Evolutionary conservation across 75 land plant genomes (phyloP).

Genomic region (Pinus tabuliformis): DNA sequence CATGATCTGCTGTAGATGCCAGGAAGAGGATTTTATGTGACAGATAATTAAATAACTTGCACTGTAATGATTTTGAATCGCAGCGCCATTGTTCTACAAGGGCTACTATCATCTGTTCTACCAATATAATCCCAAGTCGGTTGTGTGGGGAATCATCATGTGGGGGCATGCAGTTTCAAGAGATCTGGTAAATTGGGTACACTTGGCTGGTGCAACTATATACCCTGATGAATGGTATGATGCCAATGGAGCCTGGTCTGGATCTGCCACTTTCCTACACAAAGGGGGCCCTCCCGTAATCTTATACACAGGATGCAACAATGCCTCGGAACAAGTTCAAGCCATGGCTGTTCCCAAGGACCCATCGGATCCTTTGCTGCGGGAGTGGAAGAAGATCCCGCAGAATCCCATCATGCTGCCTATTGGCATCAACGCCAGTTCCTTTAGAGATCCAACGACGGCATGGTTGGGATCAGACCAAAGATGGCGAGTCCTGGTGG

Average conservation of each 20-base stretch:
- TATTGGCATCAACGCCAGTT: constrained; percentile 15
- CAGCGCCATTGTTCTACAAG: constrained; percentile 49
- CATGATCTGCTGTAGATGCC: not conserved
- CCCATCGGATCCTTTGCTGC: constrained; percentile 29
- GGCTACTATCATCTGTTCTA: constrained; percentile 53
- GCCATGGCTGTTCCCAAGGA: constrained; percentile 33
- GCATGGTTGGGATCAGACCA: constrained; percentile 39
- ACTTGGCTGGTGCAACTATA: constrained; percentile 28
- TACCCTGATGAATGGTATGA: constrained; percentile 34
- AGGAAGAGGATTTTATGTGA: too few species aligned
- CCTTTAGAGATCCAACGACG: constrained; percentile 50
- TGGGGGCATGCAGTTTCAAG: constrained; percentile 56
- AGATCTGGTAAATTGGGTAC: constrained; percentile 40
- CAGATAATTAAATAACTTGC: too few species aligned
- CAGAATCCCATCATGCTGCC: constrained; percentile 38
- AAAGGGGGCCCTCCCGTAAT: constrained; percentile 28
- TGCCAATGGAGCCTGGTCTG: constrained; percentile 72
- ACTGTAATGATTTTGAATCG: not conserved
- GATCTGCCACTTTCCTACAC: constrained; percentile 60
- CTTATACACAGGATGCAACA: constrained; percentile 47
- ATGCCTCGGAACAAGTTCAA: constrained; percentile 14
- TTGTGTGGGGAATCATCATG: constrained; percentile 36
- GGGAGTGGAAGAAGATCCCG: constrained; percentile 30
- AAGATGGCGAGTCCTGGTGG: constrained; percentile 30
- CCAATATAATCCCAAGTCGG: constrained; percentile 42